These are phyloP conservation scores for Fusarium nodosum DNA, from an alignment of 2,329 filamentous ascomycete genomes.

Conservation along the genomic window DNA sequence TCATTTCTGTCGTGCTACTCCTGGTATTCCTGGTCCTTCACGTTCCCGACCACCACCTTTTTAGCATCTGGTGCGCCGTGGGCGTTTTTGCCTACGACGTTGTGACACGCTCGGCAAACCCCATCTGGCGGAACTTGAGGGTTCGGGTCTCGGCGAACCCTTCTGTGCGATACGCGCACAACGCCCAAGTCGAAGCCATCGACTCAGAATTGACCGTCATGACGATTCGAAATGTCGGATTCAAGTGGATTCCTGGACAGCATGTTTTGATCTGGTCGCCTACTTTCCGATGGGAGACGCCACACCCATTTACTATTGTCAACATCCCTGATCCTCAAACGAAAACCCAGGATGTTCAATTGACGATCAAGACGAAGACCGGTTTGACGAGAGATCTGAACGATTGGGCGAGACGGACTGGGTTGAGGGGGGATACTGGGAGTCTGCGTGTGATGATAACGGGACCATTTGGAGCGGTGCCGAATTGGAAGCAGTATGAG, in stretches of 20 bases:
- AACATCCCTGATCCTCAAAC: slow-evolving; percentile 27
- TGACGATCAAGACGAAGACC: slow-evolving; percentile 45
- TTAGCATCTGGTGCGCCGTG: slow-evolving; percentile 50
- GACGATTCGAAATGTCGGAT: slow-evolving; percentile 41
- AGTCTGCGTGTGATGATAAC: slow-evolving; percentile 40
- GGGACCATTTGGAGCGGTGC: slow-evolving; percentile 40
- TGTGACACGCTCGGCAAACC: slow-evolving; percentile 47
- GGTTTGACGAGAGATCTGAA: slow-evolving; percentile 45
- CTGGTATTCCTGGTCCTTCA: slow-evolving; percentile 45
- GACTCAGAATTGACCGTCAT: slow-evolving; percentile 43
- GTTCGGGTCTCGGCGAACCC: slow-evolving; percentile 33
- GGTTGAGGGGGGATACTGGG: slow-evolving; percentile 27
- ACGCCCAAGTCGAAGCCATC: slow-evolving; percentile 37
- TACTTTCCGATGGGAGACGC: slow-evolving; percentile 43
- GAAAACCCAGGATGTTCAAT: slow-evolving; percentile 37
- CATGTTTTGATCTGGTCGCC: slow-evolving; percentile 50
- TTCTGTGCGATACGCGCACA: slow-evolving; percentile 38
- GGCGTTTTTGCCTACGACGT: slow-evolving; percentile 47
- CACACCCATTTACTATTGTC: slow-evolving; percentile 47
- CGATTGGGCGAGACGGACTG: slow-evolving; percentile 41
- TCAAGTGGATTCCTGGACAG: slow-evolving; percentile 46
- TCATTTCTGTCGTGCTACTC: slow-evolving; percentile 43
- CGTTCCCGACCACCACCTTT: slow-evolving; percentile 48
- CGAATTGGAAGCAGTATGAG: slow-evolving; percentile 48
- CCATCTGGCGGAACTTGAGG: slow-evolving; percentile 46